Base-by-base conservation (phyloP, 768 basidiomycete species). In the Tephrocybe sp. region DNA sequence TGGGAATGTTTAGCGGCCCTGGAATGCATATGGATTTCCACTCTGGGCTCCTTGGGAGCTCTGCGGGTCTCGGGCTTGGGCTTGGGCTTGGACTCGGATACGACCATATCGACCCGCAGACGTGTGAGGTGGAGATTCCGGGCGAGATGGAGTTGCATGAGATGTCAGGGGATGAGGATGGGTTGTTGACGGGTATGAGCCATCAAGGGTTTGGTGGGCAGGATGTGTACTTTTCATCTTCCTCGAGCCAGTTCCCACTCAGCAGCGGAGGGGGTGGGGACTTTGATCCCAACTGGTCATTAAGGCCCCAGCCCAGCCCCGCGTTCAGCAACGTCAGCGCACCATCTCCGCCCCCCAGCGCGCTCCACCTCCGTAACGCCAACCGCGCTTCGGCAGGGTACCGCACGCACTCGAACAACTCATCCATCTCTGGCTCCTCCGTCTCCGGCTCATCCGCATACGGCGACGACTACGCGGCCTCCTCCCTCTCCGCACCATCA, bases 401-500 rank as follows among this genome's bases (percentile, higher is more conserved):
- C 47, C 47, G 47, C 9, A 39, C 47, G 19, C 47, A 48, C 26
- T 60, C 61, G 0, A 59, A 61, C 12, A 51, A 66, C 1, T 60
- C 69, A 7, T 63, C 60, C 16, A 61, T 60, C 22, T 68, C 67
- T 13, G 62, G 59, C 31, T 66, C 61, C 16, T 68, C 65, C n/a
- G 53, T 58, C 45, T 67, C 57, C 53, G 58, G 58, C 4, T 26
- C 26, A 4, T 26, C 26, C 7, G 26, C 7, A 7, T 26, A 26
- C 54, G 57, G 59, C 23, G 68, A 77, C 10, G 72, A 73, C 22
- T 73, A 68, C 55, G 69, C 75, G 30, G 69, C 76, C 0, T 78
- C 82, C 20, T 78, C 82, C 20, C 68, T 83, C 48, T 85, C 86
- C 9, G 85, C 85, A 1, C 84, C 89, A 12, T 80, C 86, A 35